Evolutionary conservation across 345 rosid genomes (phyloP).

Genomic region (Euphorbia pulcherrima): DNA sequence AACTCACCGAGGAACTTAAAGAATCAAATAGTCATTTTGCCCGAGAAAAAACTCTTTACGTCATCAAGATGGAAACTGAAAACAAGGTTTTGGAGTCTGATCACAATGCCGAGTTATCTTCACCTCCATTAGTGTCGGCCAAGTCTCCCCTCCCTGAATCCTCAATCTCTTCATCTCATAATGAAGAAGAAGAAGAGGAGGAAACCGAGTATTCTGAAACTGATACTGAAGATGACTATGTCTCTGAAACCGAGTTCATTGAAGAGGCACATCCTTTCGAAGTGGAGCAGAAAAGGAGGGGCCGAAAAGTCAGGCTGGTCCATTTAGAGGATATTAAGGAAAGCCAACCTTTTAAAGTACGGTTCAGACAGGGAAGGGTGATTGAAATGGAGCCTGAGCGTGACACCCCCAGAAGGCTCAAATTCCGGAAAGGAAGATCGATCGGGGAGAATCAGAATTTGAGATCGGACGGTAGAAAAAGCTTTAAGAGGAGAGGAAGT

Average conservation of each 20-base stretch:
- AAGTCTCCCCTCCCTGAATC: slow-evolving; percentile 20
- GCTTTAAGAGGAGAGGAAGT: slow-evolving; percentile 39
- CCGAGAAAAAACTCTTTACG: slow-evolving; percentile 64
- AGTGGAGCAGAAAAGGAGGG: slow-evolving; percentile 23
- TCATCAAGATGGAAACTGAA: slow-evolving; percentile 52
- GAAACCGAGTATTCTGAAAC: slow-evolving; percentile 31
- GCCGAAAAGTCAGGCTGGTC: slow-evolving; percentile 26
- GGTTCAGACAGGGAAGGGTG: slow-evolving; percentile 59
- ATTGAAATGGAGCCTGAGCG: slow-evolving; percentile 47
- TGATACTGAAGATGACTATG: slow-evolving; percentile 40
- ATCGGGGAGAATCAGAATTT: slow-evolving; percentile 33
- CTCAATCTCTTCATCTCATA: slow-evolving; percentile 27
- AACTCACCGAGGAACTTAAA: slow-evolving; percentile 21
- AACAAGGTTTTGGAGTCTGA: slow-evolving; percentile 40
- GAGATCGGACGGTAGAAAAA: slow-evolving; percentile 36
- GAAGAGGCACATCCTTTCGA: slow-evolving; percentile 27
- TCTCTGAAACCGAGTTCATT: slow-evolving; percentile 25
- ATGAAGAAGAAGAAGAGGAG: slow-evolving; percentile 37
- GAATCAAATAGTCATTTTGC: slow-evolving; percentile 23
- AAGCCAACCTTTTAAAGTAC: slow-evolving; percentile 40
- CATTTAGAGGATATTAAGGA: slow-evolving; percentile 28
- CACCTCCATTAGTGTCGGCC: slow-evolving; percentile 23
- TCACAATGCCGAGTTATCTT: slow-evolving; percentile 32
- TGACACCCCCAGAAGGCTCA: slow-evolving; percentile 56
- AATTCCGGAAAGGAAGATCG: slow-evolving; percentile 54